Percentiles rank a stretch among this genome's conserved stretches.
phyloP scores from a whole-genome alignment of 768 basidiomycete genomes.

The Psilocybe tampanensis region DNA sequence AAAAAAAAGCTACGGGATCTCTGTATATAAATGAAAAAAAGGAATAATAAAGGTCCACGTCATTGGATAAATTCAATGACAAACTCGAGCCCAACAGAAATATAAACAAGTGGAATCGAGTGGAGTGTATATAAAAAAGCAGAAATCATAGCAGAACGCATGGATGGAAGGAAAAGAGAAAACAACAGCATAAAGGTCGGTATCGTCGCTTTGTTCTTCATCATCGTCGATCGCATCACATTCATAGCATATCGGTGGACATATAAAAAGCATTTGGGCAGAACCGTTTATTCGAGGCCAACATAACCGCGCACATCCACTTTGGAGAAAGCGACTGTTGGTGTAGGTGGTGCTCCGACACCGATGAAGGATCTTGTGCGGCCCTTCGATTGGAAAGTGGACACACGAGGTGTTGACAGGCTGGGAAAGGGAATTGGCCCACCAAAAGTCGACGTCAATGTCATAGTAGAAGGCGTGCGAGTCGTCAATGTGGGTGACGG shows the following conservation, averaged over 20 bases:
- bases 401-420: slow-evolving; percentile 67
- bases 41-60: slow-evolving; percentile 5
- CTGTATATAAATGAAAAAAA: slow-evolving; percentile 1
- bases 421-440: slow-evolving; percentile 55
- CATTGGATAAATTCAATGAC: slow-evolving; percentile 1
- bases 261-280: neutral
- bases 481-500: slow-evolving; percentile 64
- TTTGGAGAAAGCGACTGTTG: slow-evolving; percentile 81
- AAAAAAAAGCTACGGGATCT: slow-evolving; percentile 1
- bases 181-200: slow-evolving; percentile 4
- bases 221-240: slow-evolving; percentile 12
- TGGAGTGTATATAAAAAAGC: slow-evolving; percentile 8
- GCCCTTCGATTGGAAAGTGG: slow-evolving; percentile 66
- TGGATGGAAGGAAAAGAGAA: slow-evolving; percentile 6
- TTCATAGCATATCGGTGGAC: neutral
- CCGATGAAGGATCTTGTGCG: slow-evolving; percentile 77
- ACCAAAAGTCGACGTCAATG: slow-evolving; percentile 65
- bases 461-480: slow-evolving; percentile 81
- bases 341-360: slow-evolving; percentile 64
- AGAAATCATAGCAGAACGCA: slow-evolving; percentile 6
- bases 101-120: slow-evolving; percentile 1
- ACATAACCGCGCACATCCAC: slow-evolving; percentile 86
- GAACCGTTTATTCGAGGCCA: slow-evolving; percentile 43
- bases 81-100: slow-evolving; percentile 1
- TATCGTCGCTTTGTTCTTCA: slow-evolving; percentile 3